Percentiles rank a stretch among this genome's conserved stretches.
Evolutionary conservation across 345 rosid species (phyloP).

Genomic region (Limnanthes douglasii): DNA sequence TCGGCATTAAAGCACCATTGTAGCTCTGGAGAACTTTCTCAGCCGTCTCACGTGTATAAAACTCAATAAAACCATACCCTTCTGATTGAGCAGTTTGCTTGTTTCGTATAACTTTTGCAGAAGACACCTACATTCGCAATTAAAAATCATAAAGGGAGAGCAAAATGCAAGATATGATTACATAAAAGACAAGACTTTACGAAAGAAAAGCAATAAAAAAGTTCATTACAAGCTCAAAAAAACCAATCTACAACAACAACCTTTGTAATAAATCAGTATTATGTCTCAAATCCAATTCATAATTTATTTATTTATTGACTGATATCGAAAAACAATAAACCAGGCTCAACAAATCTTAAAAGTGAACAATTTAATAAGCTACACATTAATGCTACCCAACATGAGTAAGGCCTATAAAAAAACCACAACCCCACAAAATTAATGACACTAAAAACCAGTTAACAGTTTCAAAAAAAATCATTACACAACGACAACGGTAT

Average conservation of each 20-base stretch:
- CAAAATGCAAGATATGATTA: background rate
- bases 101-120: conserved; percentile 82
- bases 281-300: too few species aligned
- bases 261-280: too few species aligned
- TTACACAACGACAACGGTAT: too few species aligned
- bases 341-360: too few species aligned
- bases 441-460: too few species aligned
- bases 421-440: too few species aligned
- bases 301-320: too few species aligned
- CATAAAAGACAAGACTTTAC: background rate
- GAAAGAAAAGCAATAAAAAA: conserved; percentile 2
- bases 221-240: background rate
- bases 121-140: conserved; percentile 53
- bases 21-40: conserved; percentile 79
- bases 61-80: conserved; percentile 93
- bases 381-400: too few species aligned
- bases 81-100: conserved; percentile 82
- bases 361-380: too few species aligned
- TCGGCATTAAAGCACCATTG: conserved; percentile 70
- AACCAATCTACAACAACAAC: background rate
- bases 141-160: background rate
- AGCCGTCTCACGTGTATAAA: conserved; percentile 56
- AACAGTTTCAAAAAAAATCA: too few species aligned
- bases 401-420: too few species aligned
- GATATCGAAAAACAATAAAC: too few species aligned